Evolutionary conservation across 306 rosid species (phyloP).

Genomic region (Ceratonia siliqua): DNA sequence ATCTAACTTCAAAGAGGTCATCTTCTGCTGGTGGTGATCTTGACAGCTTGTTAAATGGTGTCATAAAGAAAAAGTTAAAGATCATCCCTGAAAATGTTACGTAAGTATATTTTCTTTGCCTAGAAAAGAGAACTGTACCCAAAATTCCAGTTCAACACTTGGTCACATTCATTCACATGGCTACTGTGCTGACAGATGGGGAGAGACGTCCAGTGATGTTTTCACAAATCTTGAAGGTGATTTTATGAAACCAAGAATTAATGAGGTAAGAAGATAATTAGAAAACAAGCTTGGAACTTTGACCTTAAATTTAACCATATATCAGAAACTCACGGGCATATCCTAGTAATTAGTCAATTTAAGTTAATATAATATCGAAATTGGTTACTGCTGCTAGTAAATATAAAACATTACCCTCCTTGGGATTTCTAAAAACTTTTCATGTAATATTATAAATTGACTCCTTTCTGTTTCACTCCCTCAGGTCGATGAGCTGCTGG

Average conservation of each 20-base stretch:
- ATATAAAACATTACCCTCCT: neutral
- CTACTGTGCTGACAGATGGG: slow-evolving; percentile 50
- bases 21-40: slow-evolving; percentile 38
- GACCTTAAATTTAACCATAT: neutral
- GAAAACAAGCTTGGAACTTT: neutral
- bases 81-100: slow-evolving; percentile 59
- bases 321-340: neutral
- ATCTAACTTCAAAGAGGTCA: slow-evolving; percentile 38
- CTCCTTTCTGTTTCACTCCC: neutral
- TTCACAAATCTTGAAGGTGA: slow-evolving; percentile 49
- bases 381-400: too few species aligned
- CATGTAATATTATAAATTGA: too few species aligned
- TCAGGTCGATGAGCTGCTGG: slow-evolving; percentile 85
- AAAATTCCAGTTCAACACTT: neutral
- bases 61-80: slow-evolving; percentile 56
- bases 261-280: slow-evolving; percentile 52
- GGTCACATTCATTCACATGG: neutral
- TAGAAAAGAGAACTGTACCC: neutral
- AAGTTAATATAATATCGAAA: too few species aligned
- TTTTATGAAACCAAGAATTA: slow-evolving; percentile 88
- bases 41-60: slow-evolving; percentile 56
- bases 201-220: slow-evolving; percentile 43
- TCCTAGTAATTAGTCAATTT: neutral
- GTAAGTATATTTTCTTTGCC: slow-evolving; percentile 38
- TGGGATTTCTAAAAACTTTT: neutral